Conservation (phyloP, 73 alveolate species). For the Halteria grandinella region DNA sequence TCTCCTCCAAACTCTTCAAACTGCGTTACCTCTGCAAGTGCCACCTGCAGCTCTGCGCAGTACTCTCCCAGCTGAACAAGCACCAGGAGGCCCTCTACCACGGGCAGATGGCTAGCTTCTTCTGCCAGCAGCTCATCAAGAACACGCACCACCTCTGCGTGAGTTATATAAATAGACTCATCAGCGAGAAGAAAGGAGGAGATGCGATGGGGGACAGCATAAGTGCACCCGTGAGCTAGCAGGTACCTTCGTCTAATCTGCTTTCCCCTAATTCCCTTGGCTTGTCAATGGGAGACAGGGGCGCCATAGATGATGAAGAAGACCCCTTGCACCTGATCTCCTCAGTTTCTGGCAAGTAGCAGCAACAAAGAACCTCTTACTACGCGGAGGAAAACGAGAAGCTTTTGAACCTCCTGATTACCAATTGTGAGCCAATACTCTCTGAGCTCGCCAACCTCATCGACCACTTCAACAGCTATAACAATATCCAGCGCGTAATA, state of each 20-base stretch:
- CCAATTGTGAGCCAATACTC: slow-evolving; percentile 64
- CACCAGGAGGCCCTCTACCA: slow-evolving; percentile 88
- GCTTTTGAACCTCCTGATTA: slow-evolving; percentile 42
- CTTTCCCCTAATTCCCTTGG: too few species aligned
- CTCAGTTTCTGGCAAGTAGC: too few species aligned
- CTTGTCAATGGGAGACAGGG: background rate
- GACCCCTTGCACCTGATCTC: background rate
- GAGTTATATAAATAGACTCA: slow-evolving; percentile 13
- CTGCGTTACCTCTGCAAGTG: slow-evolving; percentile 83
- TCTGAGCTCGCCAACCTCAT: slow-evolving; percentile 5
- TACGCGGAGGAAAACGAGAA: slow-evolving; percentile 56
- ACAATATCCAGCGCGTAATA: slow-evolving; percentile 20
- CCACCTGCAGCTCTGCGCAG: slow-evolving; percentile 94
- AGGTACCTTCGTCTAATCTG: too few species aligned
- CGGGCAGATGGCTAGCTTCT: slow-evolving; percentile 83
- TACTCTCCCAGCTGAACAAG: slow-evolving; percentile 78
- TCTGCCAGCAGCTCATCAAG: slow-evolving; percentile 79
- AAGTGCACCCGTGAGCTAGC: too few species aligned
- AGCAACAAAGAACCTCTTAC: slow-evolving; percentile 29
- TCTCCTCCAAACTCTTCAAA: slow-evolving; percentile 69
- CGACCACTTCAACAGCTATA: slow-evolving; percentile 48
- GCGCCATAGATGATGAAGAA: background rate
- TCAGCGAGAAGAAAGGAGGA: background rate
- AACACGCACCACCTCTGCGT: slow-evolving; percentile 53
- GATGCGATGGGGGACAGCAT: too few species aligned